phyloP scores from a whole-genome alignment of 352 stramenopile genomes.

The Phytophthora pluvialis region DNA sequence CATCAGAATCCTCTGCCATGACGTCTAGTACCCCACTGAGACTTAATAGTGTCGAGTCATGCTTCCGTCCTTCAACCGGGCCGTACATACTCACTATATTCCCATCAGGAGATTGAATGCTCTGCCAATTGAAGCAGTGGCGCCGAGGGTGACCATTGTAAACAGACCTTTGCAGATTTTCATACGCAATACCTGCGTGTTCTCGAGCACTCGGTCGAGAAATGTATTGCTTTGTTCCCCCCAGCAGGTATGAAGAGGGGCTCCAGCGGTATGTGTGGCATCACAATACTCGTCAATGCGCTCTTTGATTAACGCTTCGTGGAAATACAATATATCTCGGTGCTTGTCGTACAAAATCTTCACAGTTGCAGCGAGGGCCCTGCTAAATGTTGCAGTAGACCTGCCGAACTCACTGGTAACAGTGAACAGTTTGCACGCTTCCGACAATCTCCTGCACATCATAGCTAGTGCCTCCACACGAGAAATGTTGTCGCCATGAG shows the following conservation, averaged over 20 bases:
- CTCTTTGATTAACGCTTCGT: neutral
- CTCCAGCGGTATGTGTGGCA: neutral
- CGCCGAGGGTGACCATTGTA: neutral
- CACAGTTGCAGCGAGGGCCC: neutral
- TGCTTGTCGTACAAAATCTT: neutral
- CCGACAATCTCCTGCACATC: neutral
- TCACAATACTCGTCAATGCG: neutral
- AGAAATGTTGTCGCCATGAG: neutral
- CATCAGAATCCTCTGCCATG: neutral
- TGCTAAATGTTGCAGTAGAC: neutral
- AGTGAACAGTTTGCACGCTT: neutral
- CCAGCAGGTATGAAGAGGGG: neutral
- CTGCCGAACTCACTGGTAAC: neutral
- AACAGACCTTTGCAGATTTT: conserved; percentile 1
- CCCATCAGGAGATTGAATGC: neutral
- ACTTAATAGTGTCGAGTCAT: neutral
- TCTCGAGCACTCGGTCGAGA: neutral
- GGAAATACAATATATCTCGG: conserved; percentile 1
- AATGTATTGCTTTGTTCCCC: conserved; percentile 1
- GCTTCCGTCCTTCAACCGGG: neutral
- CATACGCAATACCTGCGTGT: neutral
- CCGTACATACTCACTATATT: neutral
- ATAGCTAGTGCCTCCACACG: neutral
- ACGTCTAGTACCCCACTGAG: neutral
- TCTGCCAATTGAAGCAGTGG: conserved; percentile 7